Evolutionary conservation across 1,284 basidiomycete genomes (phyloP), one percentile per base, ranked within the genome.

Genomic region (Lignosus rhinocerotis): DNA sequence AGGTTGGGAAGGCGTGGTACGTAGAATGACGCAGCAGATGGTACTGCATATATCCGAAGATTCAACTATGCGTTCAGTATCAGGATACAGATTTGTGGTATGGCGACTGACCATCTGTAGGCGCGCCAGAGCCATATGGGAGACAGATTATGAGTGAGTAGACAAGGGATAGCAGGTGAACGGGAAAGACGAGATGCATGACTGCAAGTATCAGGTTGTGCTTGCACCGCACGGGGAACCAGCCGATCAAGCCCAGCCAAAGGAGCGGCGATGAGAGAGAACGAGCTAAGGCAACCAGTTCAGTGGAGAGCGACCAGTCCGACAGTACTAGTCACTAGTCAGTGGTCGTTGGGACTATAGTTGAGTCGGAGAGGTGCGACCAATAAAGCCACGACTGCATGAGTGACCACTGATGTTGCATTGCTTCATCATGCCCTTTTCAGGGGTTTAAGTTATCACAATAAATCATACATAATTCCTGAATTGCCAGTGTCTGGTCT

Each of bases 11-110:
- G 78, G 21, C 76, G 81, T 3, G 82, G 82, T 16, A 96, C 92
- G 69, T 90, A 95, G 75, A 94, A 92, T 0, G 92, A 91, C 1
- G 93, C 87, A 12, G 93, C 92, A 8, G 92, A 84, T 21, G 88
- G 88, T 36, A 84, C 88, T 90, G 61, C 19, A 30, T n/a, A n/a
- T 16, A n/a, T 9, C 11, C 3, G 17, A 19, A 31, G 8, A n/a
- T 30, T 51, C 10, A 51, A 30, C 30, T 14, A 42, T 21, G 48
- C 9, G 16, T 14, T 50, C 34, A 5, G 11, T 12, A 19, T 19
- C 34, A 25, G 10, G 25, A 39, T 17, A 21, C 45, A n/a, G 45
- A 49, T 25, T 25, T 25, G 31, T 36, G 6, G 9, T 16, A 21
- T 5, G 17, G 41, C 50, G 1, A 61, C 64, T 59, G 30, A 70